Percentiles rank a stretch among this genome's conserved stretches.
Conservation (phyloP, 1,284 basidiomycete genomes). For the Peniophora sp. region DNA sequence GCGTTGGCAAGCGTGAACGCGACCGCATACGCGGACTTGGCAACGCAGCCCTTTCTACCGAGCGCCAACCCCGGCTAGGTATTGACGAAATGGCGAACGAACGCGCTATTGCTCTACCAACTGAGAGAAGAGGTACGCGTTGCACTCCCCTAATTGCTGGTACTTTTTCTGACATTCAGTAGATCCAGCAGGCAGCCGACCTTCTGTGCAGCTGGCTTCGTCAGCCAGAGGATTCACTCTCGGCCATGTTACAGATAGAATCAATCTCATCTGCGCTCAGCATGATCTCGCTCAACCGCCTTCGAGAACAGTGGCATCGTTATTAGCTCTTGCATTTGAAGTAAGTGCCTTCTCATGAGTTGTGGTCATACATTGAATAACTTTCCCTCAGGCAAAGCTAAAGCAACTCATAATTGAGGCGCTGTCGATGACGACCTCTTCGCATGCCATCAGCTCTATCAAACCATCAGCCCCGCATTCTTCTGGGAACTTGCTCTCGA, state of each 20-base stretch:
- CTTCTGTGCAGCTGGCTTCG: slow-evolving; percentile 62
- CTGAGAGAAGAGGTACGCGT: slow-evolving; percentile 54
- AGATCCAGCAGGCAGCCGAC: slow-evolving; percentile 67
- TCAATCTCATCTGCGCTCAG: slow-evolving; percentile 74
- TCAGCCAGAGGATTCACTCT: slow-evolving; percentile 60
- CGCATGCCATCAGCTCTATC: slow-evolving; percentile 69
- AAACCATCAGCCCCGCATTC: slow-evolving; percentile 46
- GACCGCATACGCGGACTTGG: slow-evolving; percentile 56
- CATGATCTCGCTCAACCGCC: slow-evolving; percentile 60
- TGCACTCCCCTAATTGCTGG: neutral
- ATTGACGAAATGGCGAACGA: slow-evolving; percentile 66
- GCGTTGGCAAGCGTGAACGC: slow-evolving; percentile 63
- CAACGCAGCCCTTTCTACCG: slow-evolving; percentile 20
- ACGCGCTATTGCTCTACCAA: slow-evolving; percentile 51
- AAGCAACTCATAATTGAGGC: slow-evolving; percentile 77
- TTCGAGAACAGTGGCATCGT: slow-evolving; percentile 50
- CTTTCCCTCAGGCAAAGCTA: slow-evolving; percentile 53
- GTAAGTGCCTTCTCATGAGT: slow-evolving; percentile 27
- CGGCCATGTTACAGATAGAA: slow-evolving; percentile 71
- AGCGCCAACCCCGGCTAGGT: slow-evolving; percentile 30
- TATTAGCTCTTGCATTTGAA: slow-evolving; percentile 74
- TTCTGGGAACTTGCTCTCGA: slow-evolving; percentile 47
- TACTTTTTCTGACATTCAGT: slow-evolving; percentile 3
- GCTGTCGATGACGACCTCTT: slow-evolving; percentile 65
- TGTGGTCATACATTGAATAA: neutral